Evolutionary conservation across 2,329 filamentous ascomycete species (phyloP).

Genomic region (Nothopassalora personata): DNA sequence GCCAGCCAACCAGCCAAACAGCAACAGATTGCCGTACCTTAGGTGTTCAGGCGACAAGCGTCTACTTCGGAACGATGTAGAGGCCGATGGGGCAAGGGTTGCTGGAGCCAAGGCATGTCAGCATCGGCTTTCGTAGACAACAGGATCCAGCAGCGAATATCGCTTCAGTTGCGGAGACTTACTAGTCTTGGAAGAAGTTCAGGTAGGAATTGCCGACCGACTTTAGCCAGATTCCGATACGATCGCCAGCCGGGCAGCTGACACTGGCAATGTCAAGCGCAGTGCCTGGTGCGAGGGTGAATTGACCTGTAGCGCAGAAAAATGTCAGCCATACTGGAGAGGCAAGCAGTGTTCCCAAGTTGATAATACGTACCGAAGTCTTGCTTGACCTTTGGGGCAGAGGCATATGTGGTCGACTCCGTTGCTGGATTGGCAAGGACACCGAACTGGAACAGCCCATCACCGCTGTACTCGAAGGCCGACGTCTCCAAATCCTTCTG

Average conservation of each 20-base stretch:
- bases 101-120: background rate
- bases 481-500: conserved; percentile 56
- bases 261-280: conserved; percentile 15
- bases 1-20: background rate
- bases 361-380: conserved; percentile 5
- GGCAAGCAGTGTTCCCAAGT: background rate
- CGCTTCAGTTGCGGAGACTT: background rate
- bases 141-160: background rate
- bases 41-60: background rate
- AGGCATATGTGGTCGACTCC: conserved; percentile 50
- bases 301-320: background rate
- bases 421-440: conserved; percentile 45
- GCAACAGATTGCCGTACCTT: background rate
- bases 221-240: conserved; percentile 13
- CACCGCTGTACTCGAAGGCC: conserved; percentile 44
- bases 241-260: conserved; percentile 15
- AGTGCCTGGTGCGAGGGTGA: conserved; percentile 13
- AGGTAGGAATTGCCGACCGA: conserved; percentile 11
- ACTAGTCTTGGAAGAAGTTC: conserved; percentile 19
- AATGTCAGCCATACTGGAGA: background rate
- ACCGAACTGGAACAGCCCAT: conserved; percentile 18
- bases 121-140: background rate
- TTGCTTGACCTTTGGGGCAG: conserved; percentile 6
- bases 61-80: conserved; percentile 7
- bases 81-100: conserved; percentile 4